phyloP scores from a whole-genome alignment of 768 basidiomycete genomes.

The Psilocybe tampanensis region DNA sequence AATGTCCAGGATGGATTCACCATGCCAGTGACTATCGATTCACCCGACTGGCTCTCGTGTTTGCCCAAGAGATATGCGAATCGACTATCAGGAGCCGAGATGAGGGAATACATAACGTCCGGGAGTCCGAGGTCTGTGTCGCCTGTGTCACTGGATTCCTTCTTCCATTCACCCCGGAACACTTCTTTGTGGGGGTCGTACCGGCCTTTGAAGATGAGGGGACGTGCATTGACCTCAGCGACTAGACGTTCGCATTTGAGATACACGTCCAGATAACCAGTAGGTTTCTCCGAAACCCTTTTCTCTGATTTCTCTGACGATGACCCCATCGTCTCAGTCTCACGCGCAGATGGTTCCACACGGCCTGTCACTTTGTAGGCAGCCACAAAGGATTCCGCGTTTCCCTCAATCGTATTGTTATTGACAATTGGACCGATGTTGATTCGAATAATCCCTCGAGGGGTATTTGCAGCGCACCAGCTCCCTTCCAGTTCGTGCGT shows the following conservation, averaged over 20 bases:
- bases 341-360: not conserved
- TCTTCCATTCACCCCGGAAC: slow-evolving; percentile 11
- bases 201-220: not conserved
- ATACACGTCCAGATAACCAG: not conserved
- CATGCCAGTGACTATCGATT: not conserved
- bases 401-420: slow-evolving; percentile 2
- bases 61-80: slow-evolving; percentile 4
- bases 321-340: not conserved
- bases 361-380: not conserved
- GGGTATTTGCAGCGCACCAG: not conserved
- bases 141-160: not conserved
- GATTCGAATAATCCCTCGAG: not conserved
- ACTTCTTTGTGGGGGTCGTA: slow-evolving; percentile 7
- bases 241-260: not conserved
- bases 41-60: no score
- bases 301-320: not conserved
- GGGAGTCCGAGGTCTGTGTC: not conserved
- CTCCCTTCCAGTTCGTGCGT: not conserved
- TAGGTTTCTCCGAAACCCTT: not conserved
- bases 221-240: not conserved
- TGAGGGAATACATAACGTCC: not conserved
- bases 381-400: not conserved
- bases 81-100: slow-evolving; percentile 1
- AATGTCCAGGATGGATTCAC: not conserved
- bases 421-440: not conserved